Conservation (phyloP, 1,284 basidiomycete species). For the Ceratobasidium sp. region DNA sequence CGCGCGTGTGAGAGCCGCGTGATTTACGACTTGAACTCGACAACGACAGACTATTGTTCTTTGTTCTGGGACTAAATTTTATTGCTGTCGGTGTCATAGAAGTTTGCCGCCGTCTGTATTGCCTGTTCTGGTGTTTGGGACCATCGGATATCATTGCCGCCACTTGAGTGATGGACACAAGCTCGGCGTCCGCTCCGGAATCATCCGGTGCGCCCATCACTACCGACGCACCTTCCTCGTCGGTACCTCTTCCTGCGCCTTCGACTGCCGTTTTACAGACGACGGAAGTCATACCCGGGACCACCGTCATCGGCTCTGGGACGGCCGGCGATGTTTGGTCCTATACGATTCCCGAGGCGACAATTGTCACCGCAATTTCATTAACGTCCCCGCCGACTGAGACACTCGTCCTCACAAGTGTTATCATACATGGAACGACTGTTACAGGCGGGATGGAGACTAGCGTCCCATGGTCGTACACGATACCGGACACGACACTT, state of each 20-base stretch:
- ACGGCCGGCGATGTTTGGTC: slow-evolving; percentile 41
- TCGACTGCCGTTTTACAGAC: not conserved
- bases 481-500: slow-evolving; percentile 27
- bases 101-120: not conserved
- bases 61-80: slow-evolving; percentile 1
- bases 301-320: slow-evolving; percentile 35
- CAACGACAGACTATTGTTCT: slow-evolving; percentile 24
- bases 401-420: not conserved
- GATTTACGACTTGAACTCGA: slow-evolving; percentile 22
- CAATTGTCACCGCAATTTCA: slow-evolving; percentile 12
- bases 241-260: not conserved
- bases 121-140: not conserved
- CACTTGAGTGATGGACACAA: slow-evolving; percentile 18
- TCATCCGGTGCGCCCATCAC: slow-evolving; percentile 7
- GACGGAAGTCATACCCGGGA: slow-evolving; percentile 35
- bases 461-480: slow-evolving; percentile 42
- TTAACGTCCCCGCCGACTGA: slow-evolving; percentile 5
- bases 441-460: slow-evolving; percentile 35
- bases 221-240: not conserved
- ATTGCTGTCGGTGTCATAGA: not conserved
- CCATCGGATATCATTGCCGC: not conserved
- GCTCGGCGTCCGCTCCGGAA: not conserved
- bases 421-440: slow-evolving; percentile 24
- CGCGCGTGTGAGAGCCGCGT: slow-evolving; percentile 44
- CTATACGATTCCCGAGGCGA: slow-evolving; percentile 31